Evolutionary conservation across 768 basidiomycete species (phyloP).

Genomic region (Boletus huronensis): DNA sequence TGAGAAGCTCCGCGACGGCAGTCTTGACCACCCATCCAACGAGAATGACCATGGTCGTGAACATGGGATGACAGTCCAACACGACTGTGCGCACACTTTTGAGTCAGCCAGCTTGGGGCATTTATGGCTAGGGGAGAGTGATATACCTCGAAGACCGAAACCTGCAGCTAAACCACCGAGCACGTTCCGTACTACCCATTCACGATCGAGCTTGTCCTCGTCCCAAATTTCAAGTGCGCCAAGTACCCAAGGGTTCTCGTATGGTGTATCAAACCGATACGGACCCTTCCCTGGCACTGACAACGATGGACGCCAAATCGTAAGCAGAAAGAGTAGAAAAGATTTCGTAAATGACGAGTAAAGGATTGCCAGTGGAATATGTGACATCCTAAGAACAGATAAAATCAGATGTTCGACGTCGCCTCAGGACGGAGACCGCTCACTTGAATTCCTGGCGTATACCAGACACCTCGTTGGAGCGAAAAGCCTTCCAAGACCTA

Average conservation of each 20-base stretch:
- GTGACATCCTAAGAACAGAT: conserved; percentile 49
- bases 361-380: conserved; percentile 74
- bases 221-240: conserved; percentile 56
- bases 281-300: conserved; percentile 16
- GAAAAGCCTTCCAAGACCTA: conserved; percentile 23
- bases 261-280: conserved; percentile 24
- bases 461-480: conserved; percentile 37
- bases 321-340: conserved; percentile 76
- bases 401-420: not conserved
- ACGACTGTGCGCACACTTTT: conserved; percentile 49
- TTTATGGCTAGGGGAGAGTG: not conserved
- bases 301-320: conserved; percentile 66
- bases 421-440: not conserved
- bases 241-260: conserved; percentile 35
- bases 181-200: conserved; percentile 81
- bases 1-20: conserved; percentile 53
- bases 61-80: conserved; percentile 67
- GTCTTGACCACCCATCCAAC: conserved; percentile 74
- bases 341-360: conserved; percentile 84
- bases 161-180: conserved; percentile 86
- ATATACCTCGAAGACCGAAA: conserved; percentile 74
- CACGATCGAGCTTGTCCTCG: conserved; percentile 72
- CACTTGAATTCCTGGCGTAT: conserved; percentile 64
- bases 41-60: conserved; percentile 73
- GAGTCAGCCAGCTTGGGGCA: not conserved